Conservation (phyloP, 164 flowering plant species). For the Saururus chinensis region DNA sequence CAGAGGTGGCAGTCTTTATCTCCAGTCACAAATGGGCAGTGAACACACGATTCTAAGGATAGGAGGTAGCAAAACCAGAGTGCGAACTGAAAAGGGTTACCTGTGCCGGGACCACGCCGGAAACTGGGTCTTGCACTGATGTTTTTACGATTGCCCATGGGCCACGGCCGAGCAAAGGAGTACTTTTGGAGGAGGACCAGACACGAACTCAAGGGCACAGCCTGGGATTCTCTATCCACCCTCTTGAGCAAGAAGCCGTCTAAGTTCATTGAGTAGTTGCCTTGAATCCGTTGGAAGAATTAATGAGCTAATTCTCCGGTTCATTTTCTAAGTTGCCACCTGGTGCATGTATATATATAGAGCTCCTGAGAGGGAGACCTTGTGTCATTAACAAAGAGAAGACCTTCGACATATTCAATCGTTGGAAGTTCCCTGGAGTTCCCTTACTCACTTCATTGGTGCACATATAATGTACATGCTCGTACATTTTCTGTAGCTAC, state of each 20-base stretch:
- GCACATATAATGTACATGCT: not conserved
- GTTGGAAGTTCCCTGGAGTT: slow-evolving; percentile 1
- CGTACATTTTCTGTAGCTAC: not conserved
- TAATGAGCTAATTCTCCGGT: too few relatives aligned
- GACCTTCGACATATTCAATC: not conserved
- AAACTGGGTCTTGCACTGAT: too few relatives aligned
- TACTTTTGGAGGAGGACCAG: not conserved
- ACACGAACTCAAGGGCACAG: not conserved
- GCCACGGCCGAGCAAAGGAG: too few relatives aligned
- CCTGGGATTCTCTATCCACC: not conserved
- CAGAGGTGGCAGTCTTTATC: too few relatives aligned
- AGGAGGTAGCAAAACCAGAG: too few relatives aligned
- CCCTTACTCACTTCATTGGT: not conserved
- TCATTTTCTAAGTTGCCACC: not conserved
- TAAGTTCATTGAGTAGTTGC: not conserved
- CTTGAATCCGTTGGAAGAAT: not conserved
- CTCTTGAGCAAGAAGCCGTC: not conserved
- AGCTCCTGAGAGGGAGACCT: not conserved
- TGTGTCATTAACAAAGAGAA: not conserved
- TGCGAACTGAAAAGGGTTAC: too few relatives aligned
- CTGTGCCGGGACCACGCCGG: too few relatives aligned
- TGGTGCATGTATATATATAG: not conserved
- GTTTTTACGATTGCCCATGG: too few relatives aligned
- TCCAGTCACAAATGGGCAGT: too few relatives aligned
- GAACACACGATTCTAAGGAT: too few relatives aligned